Percentiles rank a stretch among this genome's conserved stretches.
phyloP scores from a whole-genome alignment of 2,329 filamentous ascomycete genomes.

The Colletotrichum acutatum region DNA sequence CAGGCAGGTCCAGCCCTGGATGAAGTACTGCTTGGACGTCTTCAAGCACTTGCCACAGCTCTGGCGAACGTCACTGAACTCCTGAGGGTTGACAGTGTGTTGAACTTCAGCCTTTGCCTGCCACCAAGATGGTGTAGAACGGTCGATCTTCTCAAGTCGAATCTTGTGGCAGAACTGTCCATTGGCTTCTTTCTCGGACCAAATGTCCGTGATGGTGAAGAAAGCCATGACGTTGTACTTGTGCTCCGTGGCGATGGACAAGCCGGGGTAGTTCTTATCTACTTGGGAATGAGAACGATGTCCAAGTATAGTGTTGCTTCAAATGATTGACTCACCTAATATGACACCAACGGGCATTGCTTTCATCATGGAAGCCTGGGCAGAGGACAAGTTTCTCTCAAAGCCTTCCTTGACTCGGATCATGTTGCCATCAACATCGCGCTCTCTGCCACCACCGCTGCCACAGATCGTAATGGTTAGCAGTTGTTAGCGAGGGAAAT shows the following conservation, averaged over 20 bases:
- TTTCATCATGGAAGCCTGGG: conserved; percentile 52
- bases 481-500: not conserved
- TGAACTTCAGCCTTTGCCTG: conserved; percentile 44
- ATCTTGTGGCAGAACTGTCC: conserved; percentile 59
- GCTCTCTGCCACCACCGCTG: conserved; percentile 65
- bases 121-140: conserved; percentile 67
- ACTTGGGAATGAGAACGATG: conserved; percentile 39
- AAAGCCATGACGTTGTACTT: conserved; percentile 74
- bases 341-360: conserved; percentile 65
- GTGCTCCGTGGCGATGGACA: conserved; percentile 62
- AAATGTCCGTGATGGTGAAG: conserved; percentile 76
- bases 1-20: conserved; percentile 43
- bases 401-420: conserved; percentile 51
- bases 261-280: conserved; percentile 62
- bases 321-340: conserved; percentile 53
- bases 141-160: conserved; percentile 73
- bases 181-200: conserved; percentile 66
- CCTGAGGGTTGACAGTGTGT: not conserved
- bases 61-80: conserved; percentile 14
- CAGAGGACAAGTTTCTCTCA: conserved; percentile 40
- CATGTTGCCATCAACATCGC: conserved; percentile 56
- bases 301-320: no score
- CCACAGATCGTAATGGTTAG: conserved; percentile 36
- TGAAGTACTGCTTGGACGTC: conserved; percentile 51
- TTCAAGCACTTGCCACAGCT: conserved; percentile 54